A percentile compares a stretch with the other conserved stretches of the same genome.
phyloP scores from a whole-genome alignment of 1,284 basidiomycete genomes.

The Leccinum griseonigrum region DNA sequence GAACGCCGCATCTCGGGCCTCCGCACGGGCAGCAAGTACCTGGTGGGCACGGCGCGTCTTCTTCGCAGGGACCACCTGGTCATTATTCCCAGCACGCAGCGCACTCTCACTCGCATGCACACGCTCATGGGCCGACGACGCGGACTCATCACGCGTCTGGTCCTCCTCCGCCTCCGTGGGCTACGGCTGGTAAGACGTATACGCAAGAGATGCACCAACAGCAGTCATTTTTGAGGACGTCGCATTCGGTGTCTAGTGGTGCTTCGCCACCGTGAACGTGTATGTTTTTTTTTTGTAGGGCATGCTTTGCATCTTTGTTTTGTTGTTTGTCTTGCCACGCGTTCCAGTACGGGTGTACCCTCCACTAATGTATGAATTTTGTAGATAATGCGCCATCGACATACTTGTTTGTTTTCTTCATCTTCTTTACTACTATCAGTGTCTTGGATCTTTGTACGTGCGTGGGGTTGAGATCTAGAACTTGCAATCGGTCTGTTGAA shows the following conservation, averaged over 20 bases:
- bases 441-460: neutral
- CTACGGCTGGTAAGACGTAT: constrained; percentile 32
- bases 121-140: constrained; percentile 8
- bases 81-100: constrained; percentile 11
- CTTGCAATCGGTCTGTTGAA: neutral
- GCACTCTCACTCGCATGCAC: constrained; percentile 1
- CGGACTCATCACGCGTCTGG: constrained; percentile 15
- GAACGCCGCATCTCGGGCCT: constrained; percentile 20
- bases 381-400: neutral
- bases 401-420: neutral
- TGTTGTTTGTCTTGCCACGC: neutral
- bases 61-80: constrained; percentile 6
- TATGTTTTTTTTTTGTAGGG: neutral
- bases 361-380: neutral
- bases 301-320: neutral
- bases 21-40: constrained; percentile 9
- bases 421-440: neutral
- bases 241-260: constrained; percentile 43
- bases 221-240: constrained; percentile 58
- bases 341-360: neutral
- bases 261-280: constrained; percentile 37
- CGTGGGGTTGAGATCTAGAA: neutral
- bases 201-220: constrained; percentile 41
- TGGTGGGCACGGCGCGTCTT: constrained; percentile 1
- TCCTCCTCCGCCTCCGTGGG: constrained; percentile 47